Percentiles rank a stretch among this genome's conserved stretches.
phyloP scores from a whole-genome alignment of 306 rosid genomes.

The Cajanus cajan region DNA sequence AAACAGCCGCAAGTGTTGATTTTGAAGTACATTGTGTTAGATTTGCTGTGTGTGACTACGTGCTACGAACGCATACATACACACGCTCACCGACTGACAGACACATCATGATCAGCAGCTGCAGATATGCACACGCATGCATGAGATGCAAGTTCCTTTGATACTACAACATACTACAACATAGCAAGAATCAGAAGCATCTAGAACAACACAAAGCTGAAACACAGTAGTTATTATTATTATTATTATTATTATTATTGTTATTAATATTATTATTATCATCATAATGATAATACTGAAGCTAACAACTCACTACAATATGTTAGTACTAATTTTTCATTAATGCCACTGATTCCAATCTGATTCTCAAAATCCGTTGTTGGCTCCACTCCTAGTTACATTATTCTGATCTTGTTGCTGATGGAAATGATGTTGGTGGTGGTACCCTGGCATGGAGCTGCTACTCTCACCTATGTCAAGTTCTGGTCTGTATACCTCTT shows the following conservation, averaged over 20 bases:
- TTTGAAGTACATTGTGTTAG: constrained; percentile 9
- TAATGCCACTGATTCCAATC: neutral
- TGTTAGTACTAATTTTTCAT: constrained; percentile 25
- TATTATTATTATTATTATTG: neutral
- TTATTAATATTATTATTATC: neutral
- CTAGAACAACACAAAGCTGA: neutral
- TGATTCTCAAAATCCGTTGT: constrained; percentile 41
- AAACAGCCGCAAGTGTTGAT: neutral
- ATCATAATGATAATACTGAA: neutral
- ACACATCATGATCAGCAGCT: constrained; percentile 20
- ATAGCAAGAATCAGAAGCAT: neutral
- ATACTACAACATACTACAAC: neutral
- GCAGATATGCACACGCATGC: constrained; percentile 28
- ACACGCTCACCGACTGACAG: neutral
- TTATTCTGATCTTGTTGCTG: constrained; percentile 45
- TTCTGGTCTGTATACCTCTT: constrained; percentile 56
- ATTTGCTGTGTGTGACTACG: constrained; percentile 13
- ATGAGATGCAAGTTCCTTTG: constrained; percentile 17
- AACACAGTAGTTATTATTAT: neutral
- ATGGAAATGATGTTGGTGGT: constrained; percentile 47
- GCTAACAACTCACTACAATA: constrained; percentile 9
- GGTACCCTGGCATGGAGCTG: constrained; percentile 48
- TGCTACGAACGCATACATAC: neutral
- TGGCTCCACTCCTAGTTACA: constrained; percentile 35
- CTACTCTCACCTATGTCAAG: constrained; percentile 64